A percentile compares a stretch with the other conserved stretches of the same genome.
These are phyloP conservation scores for Calonectria henricotiae DNA, from an alignment of 2,329 filamentous ascomycete species.

Conservation along the genomic window DNA sequence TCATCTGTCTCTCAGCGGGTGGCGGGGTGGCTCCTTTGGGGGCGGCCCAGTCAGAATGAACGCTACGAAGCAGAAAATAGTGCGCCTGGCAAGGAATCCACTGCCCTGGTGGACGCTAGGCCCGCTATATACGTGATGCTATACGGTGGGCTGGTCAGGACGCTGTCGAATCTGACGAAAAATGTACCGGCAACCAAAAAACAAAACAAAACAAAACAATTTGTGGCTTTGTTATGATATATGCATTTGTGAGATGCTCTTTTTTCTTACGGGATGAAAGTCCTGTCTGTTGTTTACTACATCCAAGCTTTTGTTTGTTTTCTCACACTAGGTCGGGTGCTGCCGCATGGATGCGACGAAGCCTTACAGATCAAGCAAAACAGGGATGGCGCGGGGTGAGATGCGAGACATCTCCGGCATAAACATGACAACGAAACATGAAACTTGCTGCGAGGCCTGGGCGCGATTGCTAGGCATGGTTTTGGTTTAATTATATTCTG, in stretches of 20 bases:
- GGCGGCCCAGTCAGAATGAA: slow-evolving; percentile 26
- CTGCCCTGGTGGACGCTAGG: slow-evolving; percentile 29
- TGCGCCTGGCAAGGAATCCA: slow-evolving; percentile 34
- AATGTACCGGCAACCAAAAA: slow-evolving; percentile 1
- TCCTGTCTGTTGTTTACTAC: background rate
- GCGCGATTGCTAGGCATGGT: slow-evolving; percentile 1
- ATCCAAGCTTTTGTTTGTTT: slow-evolving; percentile 15
- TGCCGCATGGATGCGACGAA: slow-evolving; percentile 31
- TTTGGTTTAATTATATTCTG: slow-evolving; percentile 12
- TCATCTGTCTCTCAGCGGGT: slow-evolving; percentile 44
- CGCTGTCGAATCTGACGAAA: slow-evolving; percentile 14
- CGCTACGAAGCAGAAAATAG: slow-evolving; percentile 33
- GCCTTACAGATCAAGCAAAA: slow-evolving; percentile 25
- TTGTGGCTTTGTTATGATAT: background rate
- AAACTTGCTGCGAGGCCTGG: slow-evolving; percentile 16
- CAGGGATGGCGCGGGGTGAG: slow-evolving; percentile 29
- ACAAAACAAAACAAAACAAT: background rate
- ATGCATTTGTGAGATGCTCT: background rate
- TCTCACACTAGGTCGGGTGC: slow-evolving; percentile 16
- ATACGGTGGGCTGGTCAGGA: background rate
- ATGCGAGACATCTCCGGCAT: slow-evolving; percentile 26
- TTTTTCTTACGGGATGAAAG: background rate
- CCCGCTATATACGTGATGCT: slow-evolving; percentile 21
- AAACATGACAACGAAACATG: background rate
- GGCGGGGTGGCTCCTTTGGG: slow-evolving; percentile 47